These are phyloP conservation scores for Vanrija pseudolonga DNA, from an alignment of 1,284 basidiomycete genomes.

Conservation along the genomic window DNA sequence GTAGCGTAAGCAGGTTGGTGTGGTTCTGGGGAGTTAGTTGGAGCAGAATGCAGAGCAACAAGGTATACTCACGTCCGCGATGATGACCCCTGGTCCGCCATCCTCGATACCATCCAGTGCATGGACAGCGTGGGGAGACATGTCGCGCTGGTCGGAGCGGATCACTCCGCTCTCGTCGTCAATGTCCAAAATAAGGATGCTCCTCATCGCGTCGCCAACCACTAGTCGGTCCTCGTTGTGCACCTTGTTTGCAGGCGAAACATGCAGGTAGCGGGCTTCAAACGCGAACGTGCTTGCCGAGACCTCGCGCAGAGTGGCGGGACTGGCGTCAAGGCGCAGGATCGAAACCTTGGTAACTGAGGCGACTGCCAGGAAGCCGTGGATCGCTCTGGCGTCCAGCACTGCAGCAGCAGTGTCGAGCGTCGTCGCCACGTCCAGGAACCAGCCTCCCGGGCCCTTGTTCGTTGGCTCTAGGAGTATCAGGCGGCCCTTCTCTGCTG, in stretches of 20 bases:
- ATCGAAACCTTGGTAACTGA: conserved; percentile 61
- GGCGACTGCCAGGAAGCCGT: conserved; percentile 56
- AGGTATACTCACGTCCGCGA: conserved; percentile 63
- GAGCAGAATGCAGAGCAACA: too few relatives aligned
- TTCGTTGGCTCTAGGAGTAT: conserved; percentile 28
- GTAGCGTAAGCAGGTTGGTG: conserved; percentile 66
- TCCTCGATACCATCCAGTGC: conserved; percentile 41
- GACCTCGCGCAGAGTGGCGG: conserved; percentile 50
- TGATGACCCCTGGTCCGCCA: conserved; percentile 58
- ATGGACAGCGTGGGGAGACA: conserved; percentile 62
- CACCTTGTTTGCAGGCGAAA: conserved; percentile 30
- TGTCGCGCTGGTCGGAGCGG: conserved; percentile 67
- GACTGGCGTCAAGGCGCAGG: conserved; percentile 14
- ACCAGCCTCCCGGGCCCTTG: conserved; percentile 14
- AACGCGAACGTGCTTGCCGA: conserved; percentile 75
- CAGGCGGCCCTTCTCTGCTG: conserved; percentile 36
- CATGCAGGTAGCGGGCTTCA: conserved; percentile 57
- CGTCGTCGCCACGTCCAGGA: conserved; percentile 17
- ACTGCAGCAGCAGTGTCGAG: conserved; percentile 30
- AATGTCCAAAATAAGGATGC: conserved; percentile 65
- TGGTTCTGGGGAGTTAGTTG: conserved; percentile 45
- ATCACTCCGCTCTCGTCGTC: conserved; percentile 54
- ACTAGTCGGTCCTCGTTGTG: conserved; percentile 54
- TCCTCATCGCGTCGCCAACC: conserved; percentile 77
- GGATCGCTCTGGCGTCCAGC: conserved; percentile 39